A percentile compares a stretch with the other conserved stretches of the same genome.
phyloP scores from a whole-genome alignment of 306 rosid genomes.

The Prunus padus region DNA sequence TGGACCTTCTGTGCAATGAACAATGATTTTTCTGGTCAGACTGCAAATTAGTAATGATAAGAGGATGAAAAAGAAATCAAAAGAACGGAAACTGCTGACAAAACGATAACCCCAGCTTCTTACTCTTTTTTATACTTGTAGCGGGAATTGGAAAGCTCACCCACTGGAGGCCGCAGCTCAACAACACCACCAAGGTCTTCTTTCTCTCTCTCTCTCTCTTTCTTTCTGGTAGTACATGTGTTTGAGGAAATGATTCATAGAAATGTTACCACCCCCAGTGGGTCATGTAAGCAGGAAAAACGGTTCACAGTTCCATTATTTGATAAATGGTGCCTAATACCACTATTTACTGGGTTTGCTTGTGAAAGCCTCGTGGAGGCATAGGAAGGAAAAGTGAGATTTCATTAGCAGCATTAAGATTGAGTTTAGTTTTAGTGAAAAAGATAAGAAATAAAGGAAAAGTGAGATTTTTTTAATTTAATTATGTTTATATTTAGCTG shows the following conservation, averaged over 20 bases:
- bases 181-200: background rate
- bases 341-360: background rate
- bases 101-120: slow-evolving; percentile 1
- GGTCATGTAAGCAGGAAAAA: no score
- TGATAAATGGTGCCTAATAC: no score
- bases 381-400: background rate
- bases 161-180: background rate
- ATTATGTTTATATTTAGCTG: background rate
- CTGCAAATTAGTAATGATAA: background rate
- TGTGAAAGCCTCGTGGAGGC: background rate
- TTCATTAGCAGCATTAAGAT: no score
- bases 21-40: background rate
- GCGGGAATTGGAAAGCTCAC: slow-evolving; percentile 1
- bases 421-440: no score
- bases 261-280: background rate
- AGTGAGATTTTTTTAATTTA: no score
- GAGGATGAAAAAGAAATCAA: background rate
- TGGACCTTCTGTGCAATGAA: background rate
- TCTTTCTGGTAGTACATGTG: background rate
- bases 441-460: background rate
- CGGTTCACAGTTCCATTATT: no score
- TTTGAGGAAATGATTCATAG: background rate
- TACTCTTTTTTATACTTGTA: background rate
- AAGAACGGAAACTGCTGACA: background rate
- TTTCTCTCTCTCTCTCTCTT: background rate